Base-by-base conservation (phyloP, 2,329 filamentous ascomycete species). In the Didymella lethalis region DNA sequence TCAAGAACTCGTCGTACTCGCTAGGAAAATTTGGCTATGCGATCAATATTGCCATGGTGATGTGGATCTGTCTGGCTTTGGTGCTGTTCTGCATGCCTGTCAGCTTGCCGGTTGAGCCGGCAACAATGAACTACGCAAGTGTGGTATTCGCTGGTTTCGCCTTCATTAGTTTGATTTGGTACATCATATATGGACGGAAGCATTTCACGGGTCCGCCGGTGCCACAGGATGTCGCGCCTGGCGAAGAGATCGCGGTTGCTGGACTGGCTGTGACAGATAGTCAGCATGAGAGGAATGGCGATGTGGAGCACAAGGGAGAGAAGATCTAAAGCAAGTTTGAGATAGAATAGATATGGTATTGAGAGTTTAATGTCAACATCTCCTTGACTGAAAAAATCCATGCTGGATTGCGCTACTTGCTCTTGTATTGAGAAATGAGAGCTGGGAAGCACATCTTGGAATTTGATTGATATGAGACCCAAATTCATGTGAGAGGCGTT, bases 51-150 rank as follows among this genome's bases (percentile, higher is more conserved):
- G 76, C 87, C 43, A 90, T 88, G 50, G 75, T 92, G n/a, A 76
- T 80, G 38, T 93, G 90, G 90, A 91, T 93, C 57, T 75, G 80
- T 31, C 81, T 93, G 18, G 85, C 89, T 1, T 83, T 91, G 16
- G 84, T 90, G 55, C 79, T 93, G 44, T 93, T 92, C 79, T 92
- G 89, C 73, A 91, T 93, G 88, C 90, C 82, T 0, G 78, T 81
- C 25, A 78, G 74, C 44, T 61, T 83, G 12, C 78, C 80, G 0
- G 77, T 78, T 0, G 76, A 75, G 34, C 68, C 79, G 0, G 65
- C 64, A 0, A 75, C 66, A 3, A 77, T 83, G 81, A 83, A 83
- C 58, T 80, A 80, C 53, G 77, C 76, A 1, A 73, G 68, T 41
- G 77, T 77, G 2, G 78, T 79, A 0, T 79, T 78, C 62, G 77